A percentile compares a stretch with the other conserved stretches of the same genome.
Conservation (phyloP, 257 asterid species). For the Pogostemon cablin region DNA sequence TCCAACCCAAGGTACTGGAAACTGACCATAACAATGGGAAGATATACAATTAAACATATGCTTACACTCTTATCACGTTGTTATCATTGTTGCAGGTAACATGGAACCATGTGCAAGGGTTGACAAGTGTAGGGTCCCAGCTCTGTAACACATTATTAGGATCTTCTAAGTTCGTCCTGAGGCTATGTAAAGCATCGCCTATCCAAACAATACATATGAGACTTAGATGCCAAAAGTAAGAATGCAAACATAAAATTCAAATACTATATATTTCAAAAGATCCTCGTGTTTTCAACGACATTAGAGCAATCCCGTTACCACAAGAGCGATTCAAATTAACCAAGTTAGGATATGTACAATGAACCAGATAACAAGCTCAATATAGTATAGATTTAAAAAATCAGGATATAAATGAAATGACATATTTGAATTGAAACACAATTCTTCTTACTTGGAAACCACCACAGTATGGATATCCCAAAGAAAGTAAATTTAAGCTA, state of each 20-base stretch:
- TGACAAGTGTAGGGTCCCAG: constrained; percentile 99
- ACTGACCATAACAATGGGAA: constrained; percentile 7
- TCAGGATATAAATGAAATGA: neutral
- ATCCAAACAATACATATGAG: constrained; percentile 26
- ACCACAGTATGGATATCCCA: neutral
- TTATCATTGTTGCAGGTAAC: constrained; percentile 98
- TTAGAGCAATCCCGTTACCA: constrained; percentile 11
- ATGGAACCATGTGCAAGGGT: constrained; percentile 99
- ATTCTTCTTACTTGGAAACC: constrained; percentile 19
- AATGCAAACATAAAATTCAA: neutral
- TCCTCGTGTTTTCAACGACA: neutral
- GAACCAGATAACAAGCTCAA: neutral
- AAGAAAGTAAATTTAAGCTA: constrained; percentile 2
- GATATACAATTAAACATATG: constrained; percentile 19
- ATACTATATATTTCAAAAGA: neutral
- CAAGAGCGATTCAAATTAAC: neutral
- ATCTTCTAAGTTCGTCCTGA: constrained; percentile 75
- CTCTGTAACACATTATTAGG: constrained; percentile 96
- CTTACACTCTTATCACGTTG: constrained; percentile 98
- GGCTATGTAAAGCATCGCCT: constrained; percentile 96
- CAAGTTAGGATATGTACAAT: constrained; percentile 1
- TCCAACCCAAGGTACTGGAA: constrained; percentile 3
- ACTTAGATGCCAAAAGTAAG: constrained; percentile 25
- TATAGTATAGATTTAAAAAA: neutral
- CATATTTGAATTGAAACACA: constrained; percentile 10